Evolutionary conservation across 1,139 yeast species (phyloP), one percentile per base, ranked within the genome.

Genomic region (Kurtzmaniella quercitrusa): DNA sequence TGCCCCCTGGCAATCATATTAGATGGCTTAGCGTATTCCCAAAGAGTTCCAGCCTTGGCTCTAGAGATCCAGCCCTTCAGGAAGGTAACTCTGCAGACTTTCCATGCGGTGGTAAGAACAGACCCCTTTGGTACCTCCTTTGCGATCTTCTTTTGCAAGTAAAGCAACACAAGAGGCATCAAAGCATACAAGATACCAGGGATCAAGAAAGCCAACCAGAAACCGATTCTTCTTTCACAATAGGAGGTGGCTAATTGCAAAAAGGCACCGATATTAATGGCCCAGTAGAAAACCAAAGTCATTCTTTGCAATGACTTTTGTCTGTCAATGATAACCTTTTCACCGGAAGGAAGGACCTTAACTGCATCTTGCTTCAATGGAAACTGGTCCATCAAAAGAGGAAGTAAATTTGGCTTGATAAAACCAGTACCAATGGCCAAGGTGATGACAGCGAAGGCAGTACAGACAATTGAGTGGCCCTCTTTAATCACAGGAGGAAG

Each of bases 201-300:
- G 37, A 79, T 62, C 52, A 82, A 67, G 65, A 72, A 86, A 1
- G 91, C 93, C 36, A 82, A 75, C 91, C 91, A 86, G 67, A 78
- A 86, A 39, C 91, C 94, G 50, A 82, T 72, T 49, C 77, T 64
- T 59, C 82, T 73, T 53, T 84, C 93, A 55, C 81, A 65, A 57
- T 84, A 82, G 6, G 93, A 81, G 21, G 95, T 85, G 38, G 91
- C 90, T 50, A 88, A 73, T 48, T 86, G 84, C 48, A 87, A 76
- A 54, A 88, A 75, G 9, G 94, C 82, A 44, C 96, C 96, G 52
- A 85, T 67, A 60, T 89, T 89, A 60, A 88, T 84, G 57, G 87
- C 75, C 77, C 88, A 75, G 66, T 88, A 88, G 65, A 88, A 88
- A 34, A 83, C 70, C 72, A 85, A 75, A 50, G 89, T 82, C 66